phyloP scores from a whole-genome alignment of 73 alveolate genomes.

The Stentor coeruleus region DNA sequence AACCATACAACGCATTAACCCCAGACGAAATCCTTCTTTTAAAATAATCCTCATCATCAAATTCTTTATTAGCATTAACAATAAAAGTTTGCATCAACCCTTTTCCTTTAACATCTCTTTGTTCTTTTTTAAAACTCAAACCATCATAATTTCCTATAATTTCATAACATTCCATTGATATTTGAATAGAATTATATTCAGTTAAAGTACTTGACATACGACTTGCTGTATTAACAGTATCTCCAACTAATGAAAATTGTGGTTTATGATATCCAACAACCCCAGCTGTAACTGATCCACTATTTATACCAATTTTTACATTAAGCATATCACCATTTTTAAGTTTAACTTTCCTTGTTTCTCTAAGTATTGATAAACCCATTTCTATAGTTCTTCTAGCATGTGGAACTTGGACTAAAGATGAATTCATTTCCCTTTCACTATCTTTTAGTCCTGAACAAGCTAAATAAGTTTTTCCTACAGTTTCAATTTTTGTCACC shows the following conservation, averaged over 20 bases:
- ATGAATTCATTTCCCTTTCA: conserved; percentile 21
- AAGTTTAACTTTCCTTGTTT: conserved; percentile 32
- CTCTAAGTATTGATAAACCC: conserved; percentile 34
- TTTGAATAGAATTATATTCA: too few relatives aligned
- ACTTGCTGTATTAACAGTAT: conserved; percentile 92
- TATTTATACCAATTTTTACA: conserved; percentile 94
- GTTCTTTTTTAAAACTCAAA: too few relatives aligned
- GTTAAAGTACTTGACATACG: conserved; percentile 91
- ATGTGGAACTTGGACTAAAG: too few relatives aligned
- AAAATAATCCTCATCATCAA: too few relatives aligned
- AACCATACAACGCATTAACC: too few relatives aligned
- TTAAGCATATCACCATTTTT: conserved; percentile 36
- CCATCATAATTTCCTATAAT: too few relatives aligned
- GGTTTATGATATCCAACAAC: conserved; percentile 97
- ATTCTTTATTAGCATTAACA: too few relatives aligned
- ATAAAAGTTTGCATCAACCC: conserved; percentile 42
- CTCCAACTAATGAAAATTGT: conserved; percentile 91
- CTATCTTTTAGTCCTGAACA: conserved; percentile 54
- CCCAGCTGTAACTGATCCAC: conserved; percentile 94
- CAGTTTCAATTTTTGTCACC: conserved; percentile 75
- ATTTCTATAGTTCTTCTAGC: conserved; percentile 58
- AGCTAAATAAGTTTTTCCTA: conserved; percentile 83
- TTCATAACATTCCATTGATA: too few relatives aligned
- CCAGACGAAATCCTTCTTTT: too few relatives aligned
- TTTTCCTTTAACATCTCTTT: too few relatives aligned